Evolutionary conservation across 2,329 filamentous ascomycete genomes (phyloP), one percentile per base, ranked within the genome.

Genomic region (Magnaporthiopsis poae): DNA sequence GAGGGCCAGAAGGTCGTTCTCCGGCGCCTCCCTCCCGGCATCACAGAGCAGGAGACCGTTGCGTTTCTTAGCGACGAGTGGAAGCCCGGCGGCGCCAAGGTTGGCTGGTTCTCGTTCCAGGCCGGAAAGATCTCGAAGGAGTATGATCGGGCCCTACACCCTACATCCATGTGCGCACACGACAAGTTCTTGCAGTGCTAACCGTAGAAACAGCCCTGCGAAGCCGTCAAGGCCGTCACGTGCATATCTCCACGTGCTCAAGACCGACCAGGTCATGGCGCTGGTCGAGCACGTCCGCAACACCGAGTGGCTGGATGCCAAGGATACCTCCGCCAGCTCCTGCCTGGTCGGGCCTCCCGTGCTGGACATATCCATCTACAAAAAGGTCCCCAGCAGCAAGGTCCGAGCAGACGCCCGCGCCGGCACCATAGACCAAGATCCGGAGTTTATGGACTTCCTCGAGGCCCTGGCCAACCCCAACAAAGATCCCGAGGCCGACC

Each of bases 381-480:
- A 91, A 70, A 93, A 93, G 72, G 85, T 92, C 1, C 92, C 94
- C 1, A 86, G 86, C 68, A 85, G 83, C 52, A 91, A 91, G 75
- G 86, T 86, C 64, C 88, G 92, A 46, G 86, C 87, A 66, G 95
- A 99, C 80, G 87, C 88, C 65, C 88, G 93, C 18, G 91, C 96
- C 75, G 95, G 94, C 65, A 96, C 92, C 3, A 98, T 99, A 71
- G 95, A 99, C 72, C 92, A 96, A 75, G 95, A 99, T 73, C 88
- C 91, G 0, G 95, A 98, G 72, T 99, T 97, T 72, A 96, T 97
- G 80, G 87, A 88, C 33, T 99, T 98, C 75, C 83, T 99, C 9
- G 90, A 96, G 75, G 90, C 86, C 66, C 83, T 98, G 62, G 96
- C 93, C 1, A 92, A 96, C 71, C 85, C 85, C 1, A 72, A 79